Percentiles rank a stretch among this genome's conserved stretches.
phyloP scores from a whole-genome alignment of 768 basidiomycete species.

The Paxillus ammoniavirescens region DNA sequence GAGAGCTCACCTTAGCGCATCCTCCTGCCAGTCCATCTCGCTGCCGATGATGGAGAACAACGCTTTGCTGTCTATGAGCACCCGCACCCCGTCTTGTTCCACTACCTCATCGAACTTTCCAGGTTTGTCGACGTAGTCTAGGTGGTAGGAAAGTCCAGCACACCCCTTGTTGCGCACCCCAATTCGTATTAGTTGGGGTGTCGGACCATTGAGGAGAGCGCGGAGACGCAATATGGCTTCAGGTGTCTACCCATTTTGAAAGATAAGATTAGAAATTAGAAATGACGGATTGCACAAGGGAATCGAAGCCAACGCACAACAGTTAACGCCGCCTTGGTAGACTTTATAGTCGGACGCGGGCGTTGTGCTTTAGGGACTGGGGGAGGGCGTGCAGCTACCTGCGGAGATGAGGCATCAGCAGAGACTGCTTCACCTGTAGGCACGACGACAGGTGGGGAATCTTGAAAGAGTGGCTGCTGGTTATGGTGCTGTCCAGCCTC shows the following conservation, averaged over 20 bases:
- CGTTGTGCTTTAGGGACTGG: conserved; percentile 64
- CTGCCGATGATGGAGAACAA: conserved; percentile 97
- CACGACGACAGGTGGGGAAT: conserved; percentile 52
- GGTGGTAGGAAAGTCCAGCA: conserved; percentile 80
- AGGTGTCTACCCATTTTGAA: conserved; percentile 58
- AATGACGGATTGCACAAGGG: not conserved
- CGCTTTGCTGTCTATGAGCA: conserved; percentile 95
- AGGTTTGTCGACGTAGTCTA: conserved; percentile 91
- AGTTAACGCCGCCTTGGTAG: conserved; percentile 74
- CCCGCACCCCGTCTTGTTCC: conserved; percentile 90
- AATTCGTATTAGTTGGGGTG: conserved; percentile 90
- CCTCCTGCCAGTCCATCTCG: conserved; percentile 99
- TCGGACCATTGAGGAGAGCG: conserved; percentile 74
- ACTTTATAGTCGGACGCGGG: conserved; percentile 60
- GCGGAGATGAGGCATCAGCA: conserved; percentile 64
- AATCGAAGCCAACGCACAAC: conserved; percentile 48
- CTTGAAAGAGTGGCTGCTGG: conserved; percentile 27
- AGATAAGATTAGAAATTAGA: conserved; percentile 5
- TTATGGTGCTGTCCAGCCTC: conserved; percentile 14
- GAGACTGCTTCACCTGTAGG: conserved; percentile 47
- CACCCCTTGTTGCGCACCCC: conserved; percentile 98
- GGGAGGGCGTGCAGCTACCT: conserved; percentile 70
- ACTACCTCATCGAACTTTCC: conserved; percentile 96
- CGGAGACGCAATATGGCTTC: conserved; percentile 70
- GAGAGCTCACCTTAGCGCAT: conserved; percentile 70